Evolutionary conservation across 805 yeast genomes (phyloP).

Genomic region (Schizosaccharomyces pombe): DNA sequence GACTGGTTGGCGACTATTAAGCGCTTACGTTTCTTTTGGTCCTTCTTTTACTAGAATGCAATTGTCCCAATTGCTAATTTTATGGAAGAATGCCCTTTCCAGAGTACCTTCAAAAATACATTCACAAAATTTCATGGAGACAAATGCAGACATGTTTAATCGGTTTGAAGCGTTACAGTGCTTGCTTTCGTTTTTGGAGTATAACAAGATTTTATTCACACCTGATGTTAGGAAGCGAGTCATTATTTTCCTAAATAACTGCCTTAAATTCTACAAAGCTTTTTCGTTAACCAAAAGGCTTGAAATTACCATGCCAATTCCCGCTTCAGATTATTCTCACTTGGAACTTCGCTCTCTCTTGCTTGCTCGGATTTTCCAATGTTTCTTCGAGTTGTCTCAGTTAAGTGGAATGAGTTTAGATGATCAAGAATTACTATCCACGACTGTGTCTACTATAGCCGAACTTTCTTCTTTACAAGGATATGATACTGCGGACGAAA

Average conservation of each 20-base stretch:
- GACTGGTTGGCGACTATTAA: neutral
- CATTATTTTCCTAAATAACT: conserved; percentile 26
- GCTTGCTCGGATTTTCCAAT: neutral
- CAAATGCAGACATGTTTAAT: conserved; percentile 15
- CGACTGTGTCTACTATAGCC: neutral
- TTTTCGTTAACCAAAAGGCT: conserved; percentile 10
- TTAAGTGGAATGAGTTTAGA: neutral
- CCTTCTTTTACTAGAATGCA: conserved; percentile 30
- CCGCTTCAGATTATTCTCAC: neutral
- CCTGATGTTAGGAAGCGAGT: conserved; percentile 23
- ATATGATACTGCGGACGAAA: too few species aligned
- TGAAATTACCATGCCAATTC: neutral
- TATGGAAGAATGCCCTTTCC: conserved; percentile 41
- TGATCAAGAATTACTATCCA: neutral
- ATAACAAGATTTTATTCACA: conserved; percentile 19
- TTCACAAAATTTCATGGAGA: conserved; percentile 11
- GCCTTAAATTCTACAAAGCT: conserved; percentile 14
- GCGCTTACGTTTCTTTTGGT: conserved; percentile 18
- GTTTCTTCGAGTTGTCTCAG: neutral
- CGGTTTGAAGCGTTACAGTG: conserved; percentile 31
- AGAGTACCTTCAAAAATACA: conserved; percentile 17
- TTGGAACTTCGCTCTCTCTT: neutral
- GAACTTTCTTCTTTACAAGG: neutral
- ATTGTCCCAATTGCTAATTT: conserved; percentile 30
- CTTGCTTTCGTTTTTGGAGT: conserved; percentile 25